These are phyloP conservation scores for Mortierella sp. DNA, from an alignment of 371 early-diverging fungal species.

Conservation along the genomic window DNA sequence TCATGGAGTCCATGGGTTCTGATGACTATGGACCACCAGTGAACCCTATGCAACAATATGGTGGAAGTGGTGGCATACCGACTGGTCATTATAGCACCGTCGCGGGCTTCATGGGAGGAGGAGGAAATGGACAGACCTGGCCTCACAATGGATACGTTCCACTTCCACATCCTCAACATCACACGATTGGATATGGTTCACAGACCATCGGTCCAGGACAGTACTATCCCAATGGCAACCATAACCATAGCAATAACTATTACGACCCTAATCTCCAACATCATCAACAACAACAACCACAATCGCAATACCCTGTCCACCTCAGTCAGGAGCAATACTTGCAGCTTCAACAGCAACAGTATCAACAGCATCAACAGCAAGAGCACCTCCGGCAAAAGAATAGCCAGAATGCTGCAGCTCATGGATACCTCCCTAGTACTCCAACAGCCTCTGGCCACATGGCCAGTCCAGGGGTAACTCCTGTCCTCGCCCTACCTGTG, in stretches of 20 bases:
- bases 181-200: conserved; percentile 26
- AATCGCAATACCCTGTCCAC: conserved; percentile 22
- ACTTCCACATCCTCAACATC: conserved; percentile 19
- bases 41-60: conserved; percentile 13
- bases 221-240: conserved; percentile 13
- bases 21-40: conserved; percentile 31
- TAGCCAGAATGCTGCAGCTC: conserved; percentile 36
- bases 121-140: conserved; percentile 16
- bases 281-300: neutral
- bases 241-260: neutral
- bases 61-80: neutral
- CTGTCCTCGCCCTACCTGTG: conserved; percentile 14
- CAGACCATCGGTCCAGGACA: conserved; percentile 23
- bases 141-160: conserved; percentile 24
- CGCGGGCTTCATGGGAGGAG: neutral
- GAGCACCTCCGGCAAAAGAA: conserved; percentile 40
- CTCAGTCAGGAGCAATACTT: conserved; percentile 37
- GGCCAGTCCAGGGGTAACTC: neutral
- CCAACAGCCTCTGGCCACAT: neutral
- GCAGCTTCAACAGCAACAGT: conserved; percentile 33
- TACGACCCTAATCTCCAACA: conserved; percentile 9
- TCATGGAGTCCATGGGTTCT: conserved; percentile 58
- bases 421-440: conserved; percentile 30
- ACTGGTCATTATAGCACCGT: conserved; percentile 9
- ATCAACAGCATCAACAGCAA: conserved; percentile 37